Evolutionary conservation across 2,329 filamentous ascomycete genomes (phyloP).

Genomic region (Colletotrichum eleusines): DNA sequence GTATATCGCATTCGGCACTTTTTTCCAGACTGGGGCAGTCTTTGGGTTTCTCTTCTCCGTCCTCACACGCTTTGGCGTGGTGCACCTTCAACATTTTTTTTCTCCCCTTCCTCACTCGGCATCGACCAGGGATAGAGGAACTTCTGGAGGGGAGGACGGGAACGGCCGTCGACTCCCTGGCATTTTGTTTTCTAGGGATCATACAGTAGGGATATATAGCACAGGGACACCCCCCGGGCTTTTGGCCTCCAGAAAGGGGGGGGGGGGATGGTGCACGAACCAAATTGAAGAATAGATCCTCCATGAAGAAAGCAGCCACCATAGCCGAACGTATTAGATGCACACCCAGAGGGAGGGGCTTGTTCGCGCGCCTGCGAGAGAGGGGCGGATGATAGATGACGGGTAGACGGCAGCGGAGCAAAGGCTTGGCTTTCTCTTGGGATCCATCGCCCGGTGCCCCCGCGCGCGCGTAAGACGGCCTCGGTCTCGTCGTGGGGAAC

Average conservation of each 20-base stretch:
- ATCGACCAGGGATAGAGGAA: neutral
- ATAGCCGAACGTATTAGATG: too few species aligned
- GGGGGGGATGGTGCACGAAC: neutral
- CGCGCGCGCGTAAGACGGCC: too few species aligned
- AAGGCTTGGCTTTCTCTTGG: too few species aligned
- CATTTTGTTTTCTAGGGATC: neutral
- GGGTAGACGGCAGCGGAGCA: slow-evolving; percentile 2
- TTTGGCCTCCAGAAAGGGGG: neutral
- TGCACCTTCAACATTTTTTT: neutral
- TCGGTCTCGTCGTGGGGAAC: too few species aligned
- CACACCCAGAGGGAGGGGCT: neutral
- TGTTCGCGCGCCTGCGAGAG: neutral
- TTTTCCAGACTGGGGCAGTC: neutral
- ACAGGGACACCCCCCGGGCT: neutral
- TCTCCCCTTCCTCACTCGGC: neutral
- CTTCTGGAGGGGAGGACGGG: neutral
- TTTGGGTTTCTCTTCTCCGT: neutral
- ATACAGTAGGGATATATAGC: neutral
- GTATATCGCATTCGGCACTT: slow-evolving; percentile 1
- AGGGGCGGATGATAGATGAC: neutral
- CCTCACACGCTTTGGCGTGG: neutral
- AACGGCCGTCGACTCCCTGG: neutral
- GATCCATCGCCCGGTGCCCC: too few species aligned
- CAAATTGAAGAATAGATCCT: slow-evolving; percentile 12
- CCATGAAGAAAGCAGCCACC: too few species aligned